phyloP scores from a whole-genome alignment of 768 basidiomycete genomes.

The Cystobasidium tubakii region DNA sequence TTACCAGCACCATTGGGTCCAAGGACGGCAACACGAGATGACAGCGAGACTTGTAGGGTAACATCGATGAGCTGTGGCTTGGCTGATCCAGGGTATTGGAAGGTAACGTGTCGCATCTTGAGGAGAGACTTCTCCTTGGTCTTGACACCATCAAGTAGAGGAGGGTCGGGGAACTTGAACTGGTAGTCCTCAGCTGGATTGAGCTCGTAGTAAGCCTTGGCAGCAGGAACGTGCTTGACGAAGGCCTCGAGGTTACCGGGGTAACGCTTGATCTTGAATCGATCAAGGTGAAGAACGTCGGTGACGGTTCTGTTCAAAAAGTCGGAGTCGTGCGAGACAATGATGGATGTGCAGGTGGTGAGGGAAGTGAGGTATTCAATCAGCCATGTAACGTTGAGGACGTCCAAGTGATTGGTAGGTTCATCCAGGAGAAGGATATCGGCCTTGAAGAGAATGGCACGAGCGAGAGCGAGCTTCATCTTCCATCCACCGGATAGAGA shows the following conservation, averaged over 20 bases:
- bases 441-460: conserved; percentile 93
- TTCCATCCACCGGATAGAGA: conserved; percentile 97
- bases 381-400: conserved; percentile 80
- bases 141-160: conserved; percentile 87
- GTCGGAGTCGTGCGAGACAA: conserved; percentile 93
- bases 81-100: conserved; percentile 80
- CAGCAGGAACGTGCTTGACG: conserved; percentile 83
- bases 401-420: conserved; percentile 79
- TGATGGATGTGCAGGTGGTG: conserved; percentile 80
- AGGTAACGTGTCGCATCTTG: conserved; percentile 84
- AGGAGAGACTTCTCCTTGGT: conserved; percentile 60
- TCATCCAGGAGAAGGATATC: conserved; percentile 60
- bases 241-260: conserved; percentile 86
- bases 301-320: conserved; percentile 94
- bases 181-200: conserved; percentile 66
- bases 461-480: conserved; percentile 94
- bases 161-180: conserved; percentile 86
- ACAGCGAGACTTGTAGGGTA: conserved; percentile 84
- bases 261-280: conserved; percentile 86
- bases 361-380: conserved; percentile 60
- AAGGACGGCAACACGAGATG: conserved; percentile 96
- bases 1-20: conserved; percentile 99
- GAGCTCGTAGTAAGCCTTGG: conserved; percentile 93
- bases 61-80: conserved; percentile 80
- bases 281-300: conserved; percentile 74